Conservation (phyloP, 2,329 filamentous ascomycete genomes). For the Apiospora phragmitis region DNA sequence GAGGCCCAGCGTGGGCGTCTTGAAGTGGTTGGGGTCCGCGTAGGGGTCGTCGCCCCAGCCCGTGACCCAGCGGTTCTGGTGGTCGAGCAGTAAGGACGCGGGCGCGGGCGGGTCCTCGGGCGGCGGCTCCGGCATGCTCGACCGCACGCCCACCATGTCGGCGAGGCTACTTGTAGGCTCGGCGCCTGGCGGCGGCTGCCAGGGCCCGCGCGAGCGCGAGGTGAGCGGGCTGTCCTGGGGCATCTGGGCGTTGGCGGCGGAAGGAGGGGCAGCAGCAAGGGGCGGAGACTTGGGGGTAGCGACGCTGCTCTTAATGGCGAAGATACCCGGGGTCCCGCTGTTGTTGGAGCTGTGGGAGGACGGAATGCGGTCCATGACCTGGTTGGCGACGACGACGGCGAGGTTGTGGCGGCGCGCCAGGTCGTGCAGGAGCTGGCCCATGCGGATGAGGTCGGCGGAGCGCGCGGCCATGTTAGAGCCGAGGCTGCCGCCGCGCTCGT, state of each 20-base stretch:
- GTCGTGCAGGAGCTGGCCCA: conserved; percentile 74
- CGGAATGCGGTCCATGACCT: conserved; percentile 85
- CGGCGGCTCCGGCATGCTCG: conserved; percentile 35
- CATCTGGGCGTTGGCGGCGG: conserved; percentile 11
- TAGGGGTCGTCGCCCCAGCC: conserved; percentile 80
- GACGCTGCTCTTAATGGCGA: not conserved
- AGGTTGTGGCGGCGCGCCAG: conserved; percentile 74
- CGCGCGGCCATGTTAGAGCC: conserved; percentile 70
- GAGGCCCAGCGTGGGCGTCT: conserved; percentile 84
- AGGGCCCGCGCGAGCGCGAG: conserved; percentile 40
- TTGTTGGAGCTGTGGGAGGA: conserved; percentile 1
- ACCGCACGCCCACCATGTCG: conserved; percentile 27
- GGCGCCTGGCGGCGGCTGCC: conserved; percentile 28
- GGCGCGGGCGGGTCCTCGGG: conserved; percentile 36
- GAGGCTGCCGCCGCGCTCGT: conserved; percentile 57
- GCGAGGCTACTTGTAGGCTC: conserved; percentile 43
- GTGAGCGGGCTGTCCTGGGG: conserved; percentile 52
- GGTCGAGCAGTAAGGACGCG: conserved; percentile 70
- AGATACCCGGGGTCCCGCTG: conserved; percentile 7
- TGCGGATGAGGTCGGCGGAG: conserved; percentile 71
- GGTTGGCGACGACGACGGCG: conserved; percentile 90
- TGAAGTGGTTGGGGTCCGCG: conserved; percentile 50
- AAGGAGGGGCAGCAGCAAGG: conserved; percentile 17
- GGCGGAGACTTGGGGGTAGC: not conserved
- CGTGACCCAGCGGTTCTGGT: conserved; percentile 94